A percentile compares a stretch with the other conserved stretches of the same genome.
Conservation (phyloP, 2,329 filamentous ascomycete genomes). For the Cryphonectria japonica region DNA sequence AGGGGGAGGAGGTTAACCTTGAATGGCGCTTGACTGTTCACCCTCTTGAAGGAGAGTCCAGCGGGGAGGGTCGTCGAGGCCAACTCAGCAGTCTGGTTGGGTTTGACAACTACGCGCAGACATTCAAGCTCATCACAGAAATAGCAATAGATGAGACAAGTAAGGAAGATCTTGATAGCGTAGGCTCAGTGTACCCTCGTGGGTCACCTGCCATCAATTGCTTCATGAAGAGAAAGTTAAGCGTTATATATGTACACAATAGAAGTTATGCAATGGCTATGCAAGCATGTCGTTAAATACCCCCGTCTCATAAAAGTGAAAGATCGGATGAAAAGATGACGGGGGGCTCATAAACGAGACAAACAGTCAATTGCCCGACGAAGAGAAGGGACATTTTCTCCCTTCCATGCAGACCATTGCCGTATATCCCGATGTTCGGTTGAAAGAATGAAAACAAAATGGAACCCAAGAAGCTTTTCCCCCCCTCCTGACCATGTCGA, state of each 20-base stretch:
- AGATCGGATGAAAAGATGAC: slow-evolving; percentile 3
- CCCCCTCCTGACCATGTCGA: background rate
- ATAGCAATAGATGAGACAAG: background rate
- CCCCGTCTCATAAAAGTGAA: background rate
- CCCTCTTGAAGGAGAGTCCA: background rate
- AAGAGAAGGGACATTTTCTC: background rate
- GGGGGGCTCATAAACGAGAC: slow-evolving; percentile 23
- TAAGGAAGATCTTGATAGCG: background rate
- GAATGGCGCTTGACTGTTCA: background rate
- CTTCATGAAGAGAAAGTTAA: slow-evolving; percentile 7
- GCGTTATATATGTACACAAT: slow-evolving; percentile 28
- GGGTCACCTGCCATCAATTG: background rate
- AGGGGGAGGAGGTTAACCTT: too few relatives aligned
- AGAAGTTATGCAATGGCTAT: slow-evolving; percentile 29
- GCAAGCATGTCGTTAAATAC: slow-evolving; percentile 22
- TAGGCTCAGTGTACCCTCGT: background rate
- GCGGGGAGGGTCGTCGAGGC: too few relatives aligned
- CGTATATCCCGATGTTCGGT: background rate
- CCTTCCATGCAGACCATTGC: background rate
- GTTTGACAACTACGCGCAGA: background rate
- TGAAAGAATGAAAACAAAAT: background rate
- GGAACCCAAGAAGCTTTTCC: background rate
- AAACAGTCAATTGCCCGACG: background rate
- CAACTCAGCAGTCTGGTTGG: background rate
- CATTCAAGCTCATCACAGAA: background rate